Evolutionary conservation across 2,329 filamentous ascomycete species (phyloP).

Genomic region (Juglanconis juglandina): DNA sequence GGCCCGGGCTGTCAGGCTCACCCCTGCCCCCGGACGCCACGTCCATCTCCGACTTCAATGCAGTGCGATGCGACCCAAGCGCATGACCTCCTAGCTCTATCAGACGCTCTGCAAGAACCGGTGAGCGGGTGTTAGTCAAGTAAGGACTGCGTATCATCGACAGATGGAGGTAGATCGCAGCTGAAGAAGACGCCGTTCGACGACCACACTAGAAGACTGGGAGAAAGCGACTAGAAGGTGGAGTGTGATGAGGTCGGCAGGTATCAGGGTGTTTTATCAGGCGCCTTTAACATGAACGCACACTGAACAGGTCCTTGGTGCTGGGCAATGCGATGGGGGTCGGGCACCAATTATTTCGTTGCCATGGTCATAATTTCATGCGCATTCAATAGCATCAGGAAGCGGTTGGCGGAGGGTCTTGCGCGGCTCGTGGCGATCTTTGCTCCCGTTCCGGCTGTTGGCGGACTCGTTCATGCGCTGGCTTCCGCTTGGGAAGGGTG

Average conservation of each 20-base stretch:
- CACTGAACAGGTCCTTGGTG: neutral
- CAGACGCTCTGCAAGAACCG: neutral
- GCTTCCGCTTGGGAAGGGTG: neutral
- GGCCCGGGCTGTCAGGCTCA: slow-evolving; percentile 8
- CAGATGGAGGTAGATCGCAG: neutral
- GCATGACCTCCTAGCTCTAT: neutral
- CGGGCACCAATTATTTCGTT: neutral
- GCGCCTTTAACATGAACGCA: neutral
- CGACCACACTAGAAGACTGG: neutral
- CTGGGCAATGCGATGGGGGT: neutral
- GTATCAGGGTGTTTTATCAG: neutral
- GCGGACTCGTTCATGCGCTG: neutral
- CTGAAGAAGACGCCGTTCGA: too few species aligned
- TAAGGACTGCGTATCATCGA: neutral
- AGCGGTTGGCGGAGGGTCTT: too few species aligned
- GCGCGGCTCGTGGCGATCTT: too few species aligned
- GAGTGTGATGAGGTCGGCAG: neutral
- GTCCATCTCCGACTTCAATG: slow-evolving; percentile 12
- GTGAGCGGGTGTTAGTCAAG: neutral
- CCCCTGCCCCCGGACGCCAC: slow-evolving; percentile 12
- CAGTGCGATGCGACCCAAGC: neutral
- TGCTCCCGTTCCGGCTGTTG: too few species aligned
- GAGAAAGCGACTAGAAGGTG: neutral
- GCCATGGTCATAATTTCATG: too few species aligned
- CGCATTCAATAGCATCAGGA: too few species aligned